Evolutionary conservation across 257 asterid species (phyloP).

Genomic region (Henckelia pumila): DNA sequence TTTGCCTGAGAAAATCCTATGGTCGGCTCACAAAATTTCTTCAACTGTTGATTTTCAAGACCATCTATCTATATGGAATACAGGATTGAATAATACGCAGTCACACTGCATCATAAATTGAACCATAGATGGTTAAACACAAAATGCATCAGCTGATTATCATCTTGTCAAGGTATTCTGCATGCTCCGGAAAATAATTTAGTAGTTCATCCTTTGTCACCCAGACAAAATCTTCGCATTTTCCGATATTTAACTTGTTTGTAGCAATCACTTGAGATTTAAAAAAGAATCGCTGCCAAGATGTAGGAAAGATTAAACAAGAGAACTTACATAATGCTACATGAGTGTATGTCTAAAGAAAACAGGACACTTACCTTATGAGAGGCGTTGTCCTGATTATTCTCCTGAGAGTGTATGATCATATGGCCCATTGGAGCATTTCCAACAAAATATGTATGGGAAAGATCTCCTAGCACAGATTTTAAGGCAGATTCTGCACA

Average conservation of each 20-base stretch:
- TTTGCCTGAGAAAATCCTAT: not conserved
- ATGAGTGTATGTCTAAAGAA: not conserved
- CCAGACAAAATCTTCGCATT: slow-evolving; percentile 80
- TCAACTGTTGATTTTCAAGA: not conserved
- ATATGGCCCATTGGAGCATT: slow-evolving; percentile 59
- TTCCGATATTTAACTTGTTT: slow-evolving; percentile 47
- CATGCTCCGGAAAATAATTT: slow-evolving; percentile 84
- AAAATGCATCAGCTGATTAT: slow-evolving; percentile 49
- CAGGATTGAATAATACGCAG: not conserved
- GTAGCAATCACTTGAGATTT: slow-evolving; percentile 87
- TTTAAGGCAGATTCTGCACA: slow-evolving; percentile 52
- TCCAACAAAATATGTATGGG: slow-evolving; percentile 53
- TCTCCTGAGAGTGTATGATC: slow-evolving; percentile 40
- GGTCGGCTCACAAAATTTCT: not conserved
- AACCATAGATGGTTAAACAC: not conserved
- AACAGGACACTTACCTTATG: slow-evolving; percentile 45
- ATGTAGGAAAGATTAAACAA: not conserved
- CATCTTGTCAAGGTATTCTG: slow-evolving; percentile 74
- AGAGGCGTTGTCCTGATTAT: slow-evolving; percentile 28
- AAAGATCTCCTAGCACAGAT: slow-evolving; percentile 49
- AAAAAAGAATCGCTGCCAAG: slow-evolving; percentile 78
- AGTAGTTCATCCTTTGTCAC: slow-evolving; percentile 80
- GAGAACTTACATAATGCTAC: slow-evolving; percentile 1
- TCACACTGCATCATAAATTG: slow-evolving; percentile 1
- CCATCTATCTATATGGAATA: not conserved